Percentiles rank a stretch among this genome's conserved stretches.
Conservation (phyloP, 106 monocot genomes). For the Acanthochlamys bracteata region DNA sequence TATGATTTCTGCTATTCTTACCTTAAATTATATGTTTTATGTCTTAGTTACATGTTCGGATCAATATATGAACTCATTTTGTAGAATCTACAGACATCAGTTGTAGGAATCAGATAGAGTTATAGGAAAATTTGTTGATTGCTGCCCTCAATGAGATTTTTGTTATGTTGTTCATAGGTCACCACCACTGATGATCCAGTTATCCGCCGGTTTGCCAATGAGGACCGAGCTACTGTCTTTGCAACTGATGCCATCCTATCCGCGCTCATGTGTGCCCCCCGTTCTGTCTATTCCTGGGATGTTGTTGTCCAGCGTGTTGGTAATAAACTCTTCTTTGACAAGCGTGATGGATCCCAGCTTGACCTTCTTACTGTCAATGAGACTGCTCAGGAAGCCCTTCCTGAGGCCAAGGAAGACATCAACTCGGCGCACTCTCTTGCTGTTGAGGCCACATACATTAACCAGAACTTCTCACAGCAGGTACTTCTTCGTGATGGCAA, state of each 20-base stretch:
- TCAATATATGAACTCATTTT: no score
- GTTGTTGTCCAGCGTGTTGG: constrained; percentile 89
- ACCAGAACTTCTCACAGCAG: constrained; percentile 98
- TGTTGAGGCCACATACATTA: constrained; percentile 84
- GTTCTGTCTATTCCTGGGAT: constrained; percentile 85
- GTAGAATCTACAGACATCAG: no score
- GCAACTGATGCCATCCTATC: constrained; percentile 90
- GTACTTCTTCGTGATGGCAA: constrained; percentile 71
- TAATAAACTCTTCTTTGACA: constrained; percentile 96
- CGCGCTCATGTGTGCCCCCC: constrained; percentile 88
- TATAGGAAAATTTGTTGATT: background rate
- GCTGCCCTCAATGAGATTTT: background rate
- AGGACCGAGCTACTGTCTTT: constrained; percentile 84
- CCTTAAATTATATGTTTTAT: no score
- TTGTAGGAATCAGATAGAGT: no score
- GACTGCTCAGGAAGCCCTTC: constrained; percentile 72
- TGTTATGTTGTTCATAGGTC: constrained; percentile 17
- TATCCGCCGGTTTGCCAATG: constrained; percentile 81
- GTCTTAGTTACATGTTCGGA: no score
- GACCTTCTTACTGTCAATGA: constrained; percentile 82
- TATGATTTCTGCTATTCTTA: no score
- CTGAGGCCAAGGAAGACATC: constrained; percentile 91
- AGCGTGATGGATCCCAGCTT: constrained; percentile 95
- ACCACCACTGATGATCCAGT: constrained; percentile 97
- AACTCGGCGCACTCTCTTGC: constrained; percentile 82